Evolutionary conservation across 139 green algal genomes (phyloP).

Genomic region (Chlamydomonas sp.): DNA sequence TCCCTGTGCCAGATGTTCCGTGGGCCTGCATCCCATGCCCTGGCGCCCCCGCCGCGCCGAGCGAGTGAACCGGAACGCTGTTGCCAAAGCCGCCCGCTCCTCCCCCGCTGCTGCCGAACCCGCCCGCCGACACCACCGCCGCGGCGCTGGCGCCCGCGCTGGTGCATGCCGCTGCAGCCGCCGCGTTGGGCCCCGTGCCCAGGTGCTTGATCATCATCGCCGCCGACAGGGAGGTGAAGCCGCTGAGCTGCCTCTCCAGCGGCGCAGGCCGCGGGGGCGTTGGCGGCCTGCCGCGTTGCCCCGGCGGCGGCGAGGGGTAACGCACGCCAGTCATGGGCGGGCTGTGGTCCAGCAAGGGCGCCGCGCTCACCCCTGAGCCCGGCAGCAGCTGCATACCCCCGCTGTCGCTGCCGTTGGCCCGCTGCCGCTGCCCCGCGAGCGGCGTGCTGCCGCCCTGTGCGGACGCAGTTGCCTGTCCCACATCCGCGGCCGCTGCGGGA

Average conservation of each 20-base stretch:
- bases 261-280: neutral
- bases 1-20: too few species aligned
- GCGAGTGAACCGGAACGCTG: too few species aligned
- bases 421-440: conserved; percentile 1
- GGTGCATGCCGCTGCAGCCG: neutral
- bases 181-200: conserved; percentile 21
- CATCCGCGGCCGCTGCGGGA: too few species aligned
- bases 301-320: neutral
- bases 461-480: neutral
- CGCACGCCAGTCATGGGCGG: too few species aligned
- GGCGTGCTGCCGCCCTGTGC: neutral
- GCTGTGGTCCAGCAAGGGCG: too few species aligned
- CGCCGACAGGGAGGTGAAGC: conserved; percentile 5
- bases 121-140: conserved; percentile 2
- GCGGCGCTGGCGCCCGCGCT: too few species aligned
- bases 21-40: too few species aligned
- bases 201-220: conserved; percentile 36
- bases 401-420: too few species aligned
- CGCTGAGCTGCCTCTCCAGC: neutral
- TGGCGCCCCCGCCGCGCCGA: too few species aligned
- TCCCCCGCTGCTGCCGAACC: neutral
- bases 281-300: neutral
- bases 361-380: too few species aligned
- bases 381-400: too few species aligned
- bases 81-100: too few species aligned